These are phyloP conservation scores for Cladorrhinum sp. DNA, from an alignment of 2,329 filamentous ascomycete genomes.

Conservation along the genomic window DNA sequence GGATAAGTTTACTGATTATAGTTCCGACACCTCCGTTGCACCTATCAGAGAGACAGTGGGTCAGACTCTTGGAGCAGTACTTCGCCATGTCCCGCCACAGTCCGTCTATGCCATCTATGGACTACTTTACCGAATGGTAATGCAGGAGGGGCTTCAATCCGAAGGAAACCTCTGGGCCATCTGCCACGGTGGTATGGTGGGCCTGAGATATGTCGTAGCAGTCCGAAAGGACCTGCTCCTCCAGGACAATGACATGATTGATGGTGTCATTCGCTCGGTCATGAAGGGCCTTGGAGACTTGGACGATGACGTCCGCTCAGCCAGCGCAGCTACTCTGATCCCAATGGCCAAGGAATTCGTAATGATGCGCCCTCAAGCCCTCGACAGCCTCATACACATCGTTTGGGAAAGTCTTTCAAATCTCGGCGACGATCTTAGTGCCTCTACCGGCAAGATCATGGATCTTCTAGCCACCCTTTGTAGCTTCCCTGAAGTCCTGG, in stretches of 20 bases:
- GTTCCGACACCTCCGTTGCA: slow-evolving; percentile 93
- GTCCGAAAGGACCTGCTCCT: slow-evolving; percentile 90
- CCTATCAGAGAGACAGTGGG: slow-evolving; percentile 94
- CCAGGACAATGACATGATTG: slow-evolving; percentile 79
- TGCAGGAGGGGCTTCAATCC: slow-evolving; percentile 77
- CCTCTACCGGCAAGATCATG: slow-evolving; percentile 98
- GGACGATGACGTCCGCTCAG: slow-evolving; percentile 94
- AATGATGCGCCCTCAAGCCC: slow-evolving; percentile 70
- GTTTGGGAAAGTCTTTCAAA: slow-evolving; percentile 98
- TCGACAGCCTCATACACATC: slow-evolving; percentile 83
- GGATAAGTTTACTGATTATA: slow-evolving; percentile 95
- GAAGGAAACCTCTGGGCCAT: slow-evolving; percentile 84
- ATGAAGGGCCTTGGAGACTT: slow-evolving; percentile 90
- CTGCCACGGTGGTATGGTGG: slow-evolving; percentile 97
- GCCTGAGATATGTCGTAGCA: slow-evolving; percentile 89
- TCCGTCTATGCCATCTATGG: slow-evolving; percentile 84
- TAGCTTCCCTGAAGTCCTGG: slow-evolving; percentile 86
- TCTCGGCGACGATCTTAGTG: slow-evolving; percentile 93
- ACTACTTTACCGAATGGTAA: slow-evolving; percentile 83
- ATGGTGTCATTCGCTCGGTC: slow-evolving; percentile 86
- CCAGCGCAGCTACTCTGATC: slow-evolving; percentile 95
- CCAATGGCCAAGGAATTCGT: slow-evolving; percentile 96
- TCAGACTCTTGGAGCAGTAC: slow-evolving; percentile 83
- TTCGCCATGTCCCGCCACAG: slow-evolving; percentile 75
- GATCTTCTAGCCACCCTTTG: slow-evolving; percentile 94